Evolutionary conservation across 345 rosid genomes (phyloP), one percentile per base, ranked within the genome.

Genomic region (Boechera divaricarpa): DNA sequence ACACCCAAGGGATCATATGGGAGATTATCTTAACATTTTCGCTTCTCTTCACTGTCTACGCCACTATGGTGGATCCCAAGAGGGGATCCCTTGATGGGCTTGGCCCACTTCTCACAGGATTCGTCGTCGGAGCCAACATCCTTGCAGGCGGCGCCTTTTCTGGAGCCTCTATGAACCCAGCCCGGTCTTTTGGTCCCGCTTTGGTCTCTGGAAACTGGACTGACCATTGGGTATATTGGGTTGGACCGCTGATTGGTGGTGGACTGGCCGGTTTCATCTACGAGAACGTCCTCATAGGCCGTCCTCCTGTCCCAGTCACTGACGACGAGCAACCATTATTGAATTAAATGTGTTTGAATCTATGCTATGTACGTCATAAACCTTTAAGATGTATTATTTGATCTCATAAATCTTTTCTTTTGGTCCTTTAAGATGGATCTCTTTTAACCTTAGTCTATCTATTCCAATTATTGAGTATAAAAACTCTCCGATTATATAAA

Each of bases 111-210:
- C 85, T 92, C 2, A 83, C 89, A 11, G 98, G 98, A 74, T 79
- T 92, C 0, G 91, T 92, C 0, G 94, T 92, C 4, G 98, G 98
- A 35, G 92, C 96, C 49, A 88, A 88, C 73, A 85, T 89, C 72
- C 66, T 90, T 32, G 97, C 92, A 0, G 97, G 93, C 5, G 98
- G 96, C 1, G 62, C 94, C 38, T 94, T 91, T 84, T 91, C 98
- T 0, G 97, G 96, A 1, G 97, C 93, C n/a, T 90, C 98, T 0
- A 94, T 94, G 97, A 94, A 94, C 87, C 98, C 98, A 0, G 97
- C 97, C 2, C 69, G 98, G 28, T 89, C 98, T 3, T 94, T 91
- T 56, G 98, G 98, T 13, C 98, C 98, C 0, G 91, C 96, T 29
- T 76, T 94, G 78, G 92, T 84, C 12, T 85, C 91, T 65, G 83